These are phyloP conservation scores for Talaromyces sp. DNA, from an alignment of 2,329 filamentous ascomycete species.

Conservation along the genomic window DNA sequence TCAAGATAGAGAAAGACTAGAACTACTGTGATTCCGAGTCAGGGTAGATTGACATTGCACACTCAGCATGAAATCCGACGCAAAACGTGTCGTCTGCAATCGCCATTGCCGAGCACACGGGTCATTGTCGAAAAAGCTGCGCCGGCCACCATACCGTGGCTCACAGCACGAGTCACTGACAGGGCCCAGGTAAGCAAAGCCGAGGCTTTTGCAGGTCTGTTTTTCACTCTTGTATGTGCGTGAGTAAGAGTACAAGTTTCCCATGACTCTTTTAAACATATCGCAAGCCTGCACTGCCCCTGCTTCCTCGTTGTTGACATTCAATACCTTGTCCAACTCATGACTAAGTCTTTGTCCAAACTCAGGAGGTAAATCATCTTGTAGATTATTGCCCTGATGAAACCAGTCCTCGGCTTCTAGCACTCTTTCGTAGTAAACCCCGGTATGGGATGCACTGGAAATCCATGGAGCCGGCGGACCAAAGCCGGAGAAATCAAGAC, in stretches of 20 bases:
- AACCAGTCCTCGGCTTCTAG: constrained; percentile 11
- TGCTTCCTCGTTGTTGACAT: background rate
- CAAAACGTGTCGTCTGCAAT: background rate
- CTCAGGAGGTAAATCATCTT: background rate
- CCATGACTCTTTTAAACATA: background rate
- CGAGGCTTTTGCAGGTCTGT: background rate
- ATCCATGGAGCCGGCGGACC: background rate
- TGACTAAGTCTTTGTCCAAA: background rate
- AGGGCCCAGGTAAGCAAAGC: background rate
- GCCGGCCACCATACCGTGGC: background rate
- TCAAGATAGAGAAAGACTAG: background rate
- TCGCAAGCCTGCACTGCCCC: background rate
- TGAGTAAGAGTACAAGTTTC: background rate
- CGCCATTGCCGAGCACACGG: background rate
- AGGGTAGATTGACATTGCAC: background rate
- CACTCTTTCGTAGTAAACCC: constrained; percentile 6
- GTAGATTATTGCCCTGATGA: constrained; percentile 3
- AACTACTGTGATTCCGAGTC: background rate
- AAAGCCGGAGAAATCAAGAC: background rate
- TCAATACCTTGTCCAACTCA: background rate
- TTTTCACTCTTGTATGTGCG: background rate
- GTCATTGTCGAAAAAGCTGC: background rate
- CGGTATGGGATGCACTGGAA: background rate
- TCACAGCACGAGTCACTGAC: background rate
- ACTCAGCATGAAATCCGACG: background rate